phyloP scores from a whole-genome alignment of 768 basidiomycete genomes.

The Candolleomyces eurysporus region DNA sequence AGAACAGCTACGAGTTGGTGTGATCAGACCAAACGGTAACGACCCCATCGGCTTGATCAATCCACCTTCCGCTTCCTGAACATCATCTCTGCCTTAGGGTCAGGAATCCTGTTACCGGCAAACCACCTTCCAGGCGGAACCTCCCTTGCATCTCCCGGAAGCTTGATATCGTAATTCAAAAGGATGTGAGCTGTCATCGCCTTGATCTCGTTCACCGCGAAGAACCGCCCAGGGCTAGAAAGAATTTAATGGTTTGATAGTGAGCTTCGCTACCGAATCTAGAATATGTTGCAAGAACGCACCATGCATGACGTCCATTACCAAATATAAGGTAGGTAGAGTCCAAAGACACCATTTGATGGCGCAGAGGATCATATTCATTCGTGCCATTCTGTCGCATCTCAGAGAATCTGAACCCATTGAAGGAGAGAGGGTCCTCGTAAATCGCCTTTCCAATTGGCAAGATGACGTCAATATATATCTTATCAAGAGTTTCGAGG shows the following conservation, averaged over 20 bases:
- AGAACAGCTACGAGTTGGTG: no score
- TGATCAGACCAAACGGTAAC: no score
- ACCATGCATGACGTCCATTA: constrained; percentile 35
- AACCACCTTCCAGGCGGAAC: constrained; percentile 15
- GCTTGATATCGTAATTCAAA: constrained; percentile 32
- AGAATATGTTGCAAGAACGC: background rate
- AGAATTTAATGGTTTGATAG: background rate
- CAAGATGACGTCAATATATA: background rate
- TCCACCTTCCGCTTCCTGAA: constrained; percentile 25
- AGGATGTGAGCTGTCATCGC: constrained; percentile 29
- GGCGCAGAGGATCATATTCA: constrained; percentile 25
- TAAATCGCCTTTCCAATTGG: constrained; percentile 30
- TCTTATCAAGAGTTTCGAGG: background rate
- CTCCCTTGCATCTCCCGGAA: constrained; percentile 18
- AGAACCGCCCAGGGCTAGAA: constrained; percentile 23
- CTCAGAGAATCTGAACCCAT: constrained; percentile 47
- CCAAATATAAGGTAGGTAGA: constrained; percentile 38
- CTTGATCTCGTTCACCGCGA: constrained; percentile 33
- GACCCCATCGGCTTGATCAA: background rate
- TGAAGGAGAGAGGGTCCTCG: constrained; percentile 38
- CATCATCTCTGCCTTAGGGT: constrained; percentile 30
- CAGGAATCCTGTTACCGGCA: constrained; percentile 21
- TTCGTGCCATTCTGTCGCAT: constrained; percentile 23
- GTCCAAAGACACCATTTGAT: constrained; percentile 32
- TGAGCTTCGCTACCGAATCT: background rate